These are phyloP conservation scores for Dothidotthia symphoricarpi DNA, from an alignment of 2,329 filamentous ascomycete genomes.

Conservation along the genomic window DNA sequence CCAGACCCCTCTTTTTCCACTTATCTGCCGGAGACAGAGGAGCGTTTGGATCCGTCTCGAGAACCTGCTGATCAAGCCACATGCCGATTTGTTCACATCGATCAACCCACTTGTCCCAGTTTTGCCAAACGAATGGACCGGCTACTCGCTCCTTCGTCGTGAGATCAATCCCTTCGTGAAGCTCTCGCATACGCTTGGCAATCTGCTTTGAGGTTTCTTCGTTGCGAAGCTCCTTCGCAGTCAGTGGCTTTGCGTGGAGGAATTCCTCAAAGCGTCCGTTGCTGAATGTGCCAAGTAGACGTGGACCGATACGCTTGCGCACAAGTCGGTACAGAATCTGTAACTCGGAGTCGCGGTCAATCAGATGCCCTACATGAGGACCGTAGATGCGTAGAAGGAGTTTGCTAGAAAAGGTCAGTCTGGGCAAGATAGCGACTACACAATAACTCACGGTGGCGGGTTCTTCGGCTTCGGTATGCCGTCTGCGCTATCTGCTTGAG, in stretches of 20 bases:
- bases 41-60: slow-evolving; percentile 26
- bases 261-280: slow-evolving; percentile 97
- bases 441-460: slow-evolving; percentile 52
- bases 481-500: slow-evolving; percentile 39
- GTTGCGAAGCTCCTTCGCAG: slow-evolving; percentile 70
- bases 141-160: slow-evolving; percentile 72
- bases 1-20: slow-evolving; percentile 70
- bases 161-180: slow-evolving; percentile 90
- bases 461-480: slow-evolving; percentile 43
- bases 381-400: slow-evolving; percentile 90
- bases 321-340: slow-evolving; percentile 81
- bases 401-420: slow-evolving; percentile 55
- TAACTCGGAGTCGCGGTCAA: slow-evolving; percentile 88
- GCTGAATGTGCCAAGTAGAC: slow-evolving; percentile 83
- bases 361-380: slow-evolving; percentile 90
- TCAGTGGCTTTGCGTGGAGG: slow-evolving; percentile 80
- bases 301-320: slow-evolving; percentile 88
- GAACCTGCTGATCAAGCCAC: slow-evolving; percentile 62
- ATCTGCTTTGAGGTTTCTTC: slow-evolving; percentile 87
- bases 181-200: slow-evolving; percentile 93
- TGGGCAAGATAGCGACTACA: neutral
- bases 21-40: slow-evolving; percentile 47
- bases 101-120: slow-evolving; percentile 90
- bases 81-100: slow-evolving; percentile 61
- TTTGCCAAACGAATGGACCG: slow-evolving; percentile 82